Percentiles rank a stretch among this genome's conserved stretches.
These are phyloP conservation scores for Anastatica hierochuntica DNA, from an alignment of 345 rosid genomes.

Conservation along the genomic window DNA sequence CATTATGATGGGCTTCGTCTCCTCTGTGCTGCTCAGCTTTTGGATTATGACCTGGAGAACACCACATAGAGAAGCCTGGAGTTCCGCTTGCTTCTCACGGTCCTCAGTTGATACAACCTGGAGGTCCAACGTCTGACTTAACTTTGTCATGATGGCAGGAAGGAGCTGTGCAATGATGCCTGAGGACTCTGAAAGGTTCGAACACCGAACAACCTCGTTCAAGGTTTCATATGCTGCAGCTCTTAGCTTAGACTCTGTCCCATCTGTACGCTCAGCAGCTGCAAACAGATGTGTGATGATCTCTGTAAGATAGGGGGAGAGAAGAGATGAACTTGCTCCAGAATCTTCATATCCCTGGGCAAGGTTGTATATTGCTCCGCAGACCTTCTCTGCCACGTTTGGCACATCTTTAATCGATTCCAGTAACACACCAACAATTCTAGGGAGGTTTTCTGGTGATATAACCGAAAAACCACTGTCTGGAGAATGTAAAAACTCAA, in stretches of 20 bases:
- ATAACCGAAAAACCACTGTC: slow-evolving; percentile 59
- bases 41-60: slow-evolving; percentile 93
- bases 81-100: slow-evolving; percentile 82
- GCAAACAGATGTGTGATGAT: slow-evolving; percentile 52
- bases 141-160: slow-evolving; percentile 61
- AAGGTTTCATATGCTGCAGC: slow-evolving; percentile 80
- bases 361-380: slow-evolving; percentile 90
- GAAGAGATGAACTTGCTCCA: slow-evolving; percentile 52
- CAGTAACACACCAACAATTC: slow-evolving; percentile 48
- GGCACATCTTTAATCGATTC: slow-evolving; percentile 75
- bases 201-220: slow-evolving; percentile 86
- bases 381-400: slow-evolving; percentile 82
- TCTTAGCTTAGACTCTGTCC: slow-evolving; percentile 61
- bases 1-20: slow-evolving; percentile 46
- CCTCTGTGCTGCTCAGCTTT: slow-evolving; percentile 60
- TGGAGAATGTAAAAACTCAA: slow-evolving; percentile 81
- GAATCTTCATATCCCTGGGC: slow-evolving; percentile 88
- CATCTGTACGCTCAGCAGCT: slow-evolving; percentile 72
- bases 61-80: slow-evolving; percentile 89
- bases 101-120: slow-evolving; percentile 66
- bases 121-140: slow-evolving; percentile 64
- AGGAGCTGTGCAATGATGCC: slow-evolving; percentile 60
- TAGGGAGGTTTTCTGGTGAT: slow-evolving; percentile 55
- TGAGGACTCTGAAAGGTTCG: slow-evolving; percentile 57
- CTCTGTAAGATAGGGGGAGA: slow-evolving; percentile 58